phyloP scores from a whole-genome alignment of 78 protist species.

The Planoprotostelium fungivorum region DNA sequence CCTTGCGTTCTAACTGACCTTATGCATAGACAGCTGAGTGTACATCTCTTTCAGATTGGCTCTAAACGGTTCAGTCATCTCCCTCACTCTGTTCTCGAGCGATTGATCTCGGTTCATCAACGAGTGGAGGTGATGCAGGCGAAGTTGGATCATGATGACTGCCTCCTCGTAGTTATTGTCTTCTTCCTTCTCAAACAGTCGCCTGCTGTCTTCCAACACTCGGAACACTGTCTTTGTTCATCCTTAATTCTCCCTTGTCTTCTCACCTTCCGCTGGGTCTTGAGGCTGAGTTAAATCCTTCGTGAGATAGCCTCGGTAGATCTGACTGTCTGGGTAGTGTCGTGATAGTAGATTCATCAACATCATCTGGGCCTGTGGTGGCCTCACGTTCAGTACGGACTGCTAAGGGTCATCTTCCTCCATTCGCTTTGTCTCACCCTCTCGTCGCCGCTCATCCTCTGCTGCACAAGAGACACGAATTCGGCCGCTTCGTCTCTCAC shows the following conservation, averaged over 20 bases:
- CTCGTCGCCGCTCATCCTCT: not conserved
- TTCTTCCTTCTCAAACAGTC: conserved; percentile 52
- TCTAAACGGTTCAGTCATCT: not conserved
- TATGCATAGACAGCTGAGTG: not conserved
- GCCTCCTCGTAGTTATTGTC: conserved; percentile 39
- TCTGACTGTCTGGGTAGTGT: not conserved
- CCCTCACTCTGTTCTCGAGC: not conserved
- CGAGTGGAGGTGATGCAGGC: not conserved
- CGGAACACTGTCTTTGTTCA: not conserved
- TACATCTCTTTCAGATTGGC: not conserved
- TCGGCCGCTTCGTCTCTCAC: not conserved
- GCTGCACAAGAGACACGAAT: not conserved
- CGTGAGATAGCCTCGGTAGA: not conserved
- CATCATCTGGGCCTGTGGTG: not conserved
- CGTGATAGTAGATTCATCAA: not conserved
- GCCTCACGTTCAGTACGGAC: not conserved
- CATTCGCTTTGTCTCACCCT: no score
- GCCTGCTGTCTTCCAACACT: conserved; percentile 27
- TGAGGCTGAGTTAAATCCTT: not conserved
- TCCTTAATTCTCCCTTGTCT: no score
- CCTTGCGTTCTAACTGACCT: not conserved
- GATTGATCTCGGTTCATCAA: not conserved
- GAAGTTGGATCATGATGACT: conserved; percentile 24
- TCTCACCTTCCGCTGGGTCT: not conserved
- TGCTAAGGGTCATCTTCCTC: no score